Evolutionary conservation across 2,329 filamentous ascomycete genomes (phyloP), one percentile per base, ranked within the genome.

Genomic region (Aspergillus niger): DNA sequence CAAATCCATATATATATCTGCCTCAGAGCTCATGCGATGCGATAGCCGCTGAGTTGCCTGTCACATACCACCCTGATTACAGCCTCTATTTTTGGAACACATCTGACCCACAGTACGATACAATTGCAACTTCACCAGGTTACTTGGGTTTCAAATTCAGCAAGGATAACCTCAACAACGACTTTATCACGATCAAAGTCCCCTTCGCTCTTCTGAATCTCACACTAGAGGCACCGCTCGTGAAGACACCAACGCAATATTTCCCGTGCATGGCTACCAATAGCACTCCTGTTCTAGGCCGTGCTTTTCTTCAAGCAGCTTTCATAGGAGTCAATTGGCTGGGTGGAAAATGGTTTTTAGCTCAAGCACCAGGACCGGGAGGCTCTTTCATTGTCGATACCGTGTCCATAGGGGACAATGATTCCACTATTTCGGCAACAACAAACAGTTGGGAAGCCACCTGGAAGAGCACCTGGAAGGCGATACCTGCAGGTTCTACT

Each of bases 21-120:
- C 77, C 78, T 1, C 69, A 72, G 41, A 74, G 74, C 17, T 76
- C 77, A 5, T 80, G 78, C 65, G 75, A 78, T 38, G 70, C 69
- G 11, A 74, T 80, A 36, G 71, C 77, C 7, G 52, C 62, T 0
- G 49, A 76, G 26, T 67, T 81, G 10, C 79, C 77, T 0, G 72
- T 80, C 66, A 58, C 56, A 1, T 62, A 61, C 44, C 28, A 66
- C 13, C 6, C 55, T 0, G 56, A 60, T 15, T 52, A 58, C 8
- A 57, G 57, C 38, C 60, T 62, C 13, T 62, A 64, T 41, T 55
- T 58, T n/a, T 62, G 62, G 62, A 58, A 66, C 44, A 66, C 59
- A 4, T 44, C 49, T 1, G 55, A 59, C 41, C 32, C 59, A 3
- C 55, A 60, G 10, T 67, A 67, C 49, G 11, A 41, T 3, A 62